Evolutionary conservation across 78 protist genomes (phyloP), one percentile per base, ranked within the genome.

Genomic region (Speleostelium caveatum): DNA sequence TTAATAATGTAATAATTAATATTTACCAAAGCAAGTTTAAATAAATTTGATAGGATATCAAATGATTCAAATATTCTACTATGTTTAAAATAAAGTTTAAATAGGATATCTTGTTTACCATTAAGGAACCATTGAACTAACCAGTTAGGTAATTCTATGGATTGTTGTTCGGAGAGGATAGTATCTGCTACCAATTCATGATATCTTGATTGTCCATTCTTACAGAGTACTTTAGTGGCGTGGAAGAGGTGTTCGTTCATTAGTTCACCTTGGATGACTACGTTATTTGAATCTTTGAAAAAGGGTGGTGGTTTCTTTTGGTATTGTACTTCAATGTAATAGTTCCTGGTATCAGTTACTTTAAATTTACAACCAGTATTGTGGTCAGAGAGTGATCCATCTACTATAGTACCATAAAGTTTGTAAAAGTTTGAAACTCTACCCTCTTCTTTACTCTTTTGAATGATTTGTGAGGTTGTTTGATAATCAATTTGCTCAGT

Each of bases 121-220:
- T 72, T 72, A 19, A 36, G 30, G 49, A 72, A 72, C 78, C 78
- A 72, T 53, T 72, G 78, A 28, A 51, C 38, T 53, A 72, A 72
- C 78, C 78, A 72, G 51, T 17, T 72, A 28, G 78, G 78, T 51
- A 72, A 53, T 36, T 45, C 60, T 3, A 51, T 28, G 7, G 63
- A 7, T 19, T 16, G 7, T 19, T 16, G 30, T 19, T 4, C 16
- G 33, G 63, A 51, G 0, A 72, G 63, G 24, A 72, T 72, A 33
- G 65, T 72, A 19, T 72, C 78, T 33, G 78, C 78, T 0, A 72
- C 78, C 19, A 32, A 26, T 51, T 72, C 78, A 72, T 72, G 78
- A 51, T 72, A 72, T 26, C 78, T 28, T 14, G 24, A 6, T 72
- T 72, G 78, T 32, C 78, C 78, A 19, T 33, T 56, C 53, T 72